These are phyloP conservation scores for Penicillium crustosum DNA, from an alignment of 2,329 filamentous ascomycete genomes.

Conservation along the genomic window DNA sequence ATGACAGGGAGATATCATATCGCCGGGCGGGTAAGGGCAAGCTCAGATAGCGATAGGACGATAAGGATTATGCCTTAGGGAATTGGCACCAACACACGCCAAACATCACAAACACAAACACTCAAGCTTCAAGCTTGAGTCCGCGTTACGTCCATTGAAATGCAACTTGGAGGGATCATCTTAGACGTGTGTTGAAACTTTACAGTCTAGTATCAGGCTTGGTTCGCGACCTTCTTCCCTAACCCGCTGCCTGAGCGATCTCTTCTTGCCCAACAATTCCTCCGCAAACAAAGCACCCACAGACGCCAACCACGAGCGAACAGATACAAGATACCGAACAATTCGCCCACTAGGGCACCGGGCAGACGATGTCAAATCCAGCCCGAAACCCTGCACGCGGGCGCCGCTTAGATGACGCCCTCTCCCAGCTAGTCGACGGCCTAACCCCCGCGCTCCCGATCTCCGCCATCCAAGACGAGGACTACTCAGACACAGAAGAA, in stretches of 20 bases:
- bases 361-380: constrained; percentile 30
- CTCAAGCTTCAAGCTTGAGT: constrained; percentile 8
- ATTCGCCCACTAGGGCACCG: constrained; percentile 12
- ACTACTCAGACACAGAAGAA: constrained; percentile 36
- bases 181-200: neutral
- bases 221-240: neutral
- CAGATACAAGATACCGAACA: neutral
- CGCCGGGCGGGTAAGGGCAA: neutral
- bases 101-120: constrained; percentile 15
- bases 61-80: constrained; percentile 1
- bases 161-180: neutral
- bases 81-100: neutral
- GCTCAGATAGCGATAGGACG: constrained; percentile 6
- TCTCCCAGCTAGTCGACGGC: constrained; percentile 46
- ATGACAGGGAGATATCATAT: neutral
- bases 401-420: constrained; percentile 46
- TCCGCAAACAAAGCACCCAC: neutral
- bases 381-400: constrained; percentile 37
- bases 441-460: constrained; percentile 40
- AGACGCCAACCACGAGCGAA: neutral
- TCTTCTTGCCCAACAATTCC: neutral
- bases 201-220: neutral
- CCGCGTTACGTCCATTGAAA: neutral
- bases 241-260: neutral
- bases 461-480: constrained; percentile 30